Conservation (phyloP, 225 moss, liverwort and hornwort genomes). For the Climacium dendroides region DNA sequence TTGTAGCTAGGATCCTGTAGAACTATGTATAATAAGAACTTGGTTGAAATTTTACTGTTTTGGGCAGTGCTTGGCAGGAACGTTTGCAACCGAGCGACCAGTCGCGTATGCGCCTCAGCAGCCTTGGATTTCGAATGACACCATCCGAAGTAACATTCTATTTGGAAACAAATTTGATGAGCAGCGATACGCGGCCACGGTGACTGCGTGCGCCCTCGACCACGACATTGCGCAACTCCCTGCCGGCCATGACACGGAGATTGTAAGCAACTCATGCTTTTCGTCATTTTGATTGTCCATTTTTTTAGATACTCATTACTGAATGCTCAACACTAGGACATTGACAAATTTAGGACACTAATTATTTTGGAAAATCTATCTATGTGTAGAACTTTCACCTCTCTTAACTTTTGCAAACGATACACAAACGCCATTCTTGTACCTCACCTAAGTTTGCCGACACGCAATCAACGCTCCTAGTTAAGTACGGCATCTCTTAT, state of each 20-base stretch:
- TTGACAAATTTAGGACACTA: background rate
- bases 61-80: slow-evolving; percentile 37
- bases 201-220: slow-evolving; percentile 64
- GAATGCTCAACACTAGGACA: background rate
- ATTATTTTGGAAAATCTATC: background rate
- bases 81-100: slow-evolving; percentile 9
- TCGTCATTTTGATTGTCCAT: background rate
- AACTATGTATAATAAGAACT: background rate
- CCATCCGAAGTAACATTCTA: slow-evolving; percentile 46
- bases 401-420: background rate
- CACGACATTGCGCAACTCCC: slow-evolving; percentile 51
- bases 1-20: background rate
- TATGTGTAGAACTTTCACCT: background rate
- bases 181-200: slow-evolving; percentile 23
- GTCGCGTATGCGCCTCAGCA: slow-evolving; percentile 69
- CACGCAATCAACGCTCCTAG: background rate
- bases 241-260: slow-evolving; percentile 69
- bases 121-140: slow-evolving; percentile 75
- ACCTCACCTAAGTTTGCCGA: background rate
- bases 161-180: slow-evolving; percentile 35
- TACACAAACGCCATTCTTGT: background rate
- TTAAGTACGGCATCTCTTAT: background rate
- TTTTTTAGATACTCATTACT: background rate
- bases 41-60: background rate
- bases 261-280: slow-evolving; percentile 9